phyloP scores from a whole-genome alignment of 148 eudicot species.

The Arctostaphylos glauca region DNA sequence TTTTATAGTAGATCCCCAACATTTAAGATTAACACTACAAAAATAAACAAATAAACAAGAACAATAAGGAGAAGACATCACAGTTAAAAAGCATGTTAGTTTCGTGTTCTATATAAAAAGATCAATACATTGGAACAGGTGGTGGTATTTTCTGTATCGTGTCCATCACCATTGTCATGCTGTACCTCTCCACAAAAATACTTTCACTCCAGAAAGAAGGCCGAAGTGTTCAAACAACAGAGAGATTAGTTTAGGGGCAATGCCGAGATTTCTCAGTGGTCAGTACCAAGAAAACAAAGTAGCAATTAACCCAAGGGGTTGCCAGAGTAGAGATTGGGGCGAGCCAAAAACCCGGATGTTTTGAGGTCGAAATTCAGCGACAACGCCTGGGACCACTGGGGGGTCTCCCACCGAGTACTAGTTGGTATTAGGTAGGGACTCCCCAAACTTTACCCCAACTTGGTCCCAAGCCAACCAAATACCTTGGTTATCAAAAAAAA shows the following conservation, averaged over 20 bases:
- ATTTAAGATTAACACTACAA: background rate
- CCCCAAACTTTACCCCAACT: no score
- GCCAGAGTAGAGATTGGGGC: no score
- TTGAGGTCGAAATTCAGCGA: no score
- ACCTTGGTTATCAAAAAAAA: background rate
- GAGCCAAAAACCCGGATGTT: no score
- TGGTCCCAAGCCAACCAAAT: no score
- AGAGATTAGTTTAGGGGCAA: background rate
- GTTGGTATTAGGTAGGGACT: no score
- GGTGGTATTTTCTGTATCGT: background rate
- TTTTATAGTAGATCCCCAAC: background rate
- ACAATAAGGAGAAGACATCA: background rate
- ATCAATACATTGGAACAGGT: background rate
- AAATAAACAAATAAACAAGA: background rate
- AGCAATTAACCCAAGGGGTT: background rate
- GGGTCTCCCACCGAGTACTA: no score
- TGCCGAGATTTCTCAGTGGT: background rate
- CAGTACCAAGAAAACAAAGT: background rate
- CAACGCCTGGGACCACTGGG: no score
- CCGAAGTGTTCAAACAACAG: background rate
- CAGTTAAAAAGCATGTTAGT: background rate
- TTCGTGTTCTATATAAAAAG: background rate
- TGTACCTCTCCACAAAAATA: background rate
- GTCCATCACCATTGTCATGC: background rate
- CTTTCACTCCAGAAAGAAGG: background rate